phyloP scores from a whole-genome alignment of 805 yeast species.

The Wickerhamiella musiphila region DNA sequence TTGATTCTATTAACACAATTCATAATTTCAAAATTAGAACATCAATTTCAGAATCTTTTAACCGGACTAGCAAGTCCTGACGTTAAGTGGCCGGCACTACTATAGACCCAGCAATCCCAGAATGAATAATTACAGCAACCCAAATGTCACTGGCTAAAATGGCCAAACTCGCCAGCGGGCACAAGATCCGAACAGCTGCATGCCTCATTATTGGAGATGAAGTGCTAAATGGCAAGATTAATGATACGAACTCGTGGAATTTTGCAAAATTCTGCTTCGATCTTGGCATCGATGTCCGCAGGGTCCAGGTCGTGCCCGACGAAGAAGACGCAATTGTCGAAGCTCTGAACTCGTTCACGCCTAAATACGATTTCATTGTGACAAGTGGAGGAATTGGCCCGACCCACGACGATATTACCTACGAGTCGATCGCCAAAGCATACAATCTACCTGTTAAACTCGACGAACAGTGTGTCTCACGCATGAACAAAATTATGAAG shows the following conservation, averaged over 20 bases:
- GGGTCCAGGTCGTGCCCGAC: conserved; percentile 63
- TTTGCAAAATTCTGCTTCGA: conserved; percentile 58
- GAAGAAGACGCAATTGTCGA: conserved; percentile 45
- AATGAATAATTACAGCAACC: no score
- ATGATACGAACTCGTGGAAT: conserved; percentile 56
- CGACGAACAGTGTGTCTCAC: conserved; percentile 38
- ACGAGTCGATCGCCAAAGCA: conserved; percentile 53
- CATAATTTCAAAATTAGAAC: no score
- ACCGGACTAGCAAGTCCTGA: no score
- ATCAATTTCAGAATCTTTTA: no score
- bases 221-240: conserved; percentile 68
- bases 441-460: conserved; percentile 33
- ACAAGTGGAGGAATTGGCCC: conserved; percentile 73
- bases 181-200: conserved; percentile 14
- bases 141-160: no score
- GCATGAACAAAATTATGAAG: conserved; percentile 32
- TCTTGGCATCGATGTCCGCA: conserved; percentile 46
- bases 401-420: conserved; percentile 82
- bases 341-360: conserved; percentile 29
- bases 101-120: no score
- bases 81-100: no score
- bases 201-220: conserved; percentile 66
- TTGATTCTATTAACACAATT: no score
- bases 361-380: conserved; percentile 49
- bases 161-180: no score